phyloP scores from a whole-genome alignment of 257 asterid genomes.

The Lithospermum erythrorhizon region DNA sequence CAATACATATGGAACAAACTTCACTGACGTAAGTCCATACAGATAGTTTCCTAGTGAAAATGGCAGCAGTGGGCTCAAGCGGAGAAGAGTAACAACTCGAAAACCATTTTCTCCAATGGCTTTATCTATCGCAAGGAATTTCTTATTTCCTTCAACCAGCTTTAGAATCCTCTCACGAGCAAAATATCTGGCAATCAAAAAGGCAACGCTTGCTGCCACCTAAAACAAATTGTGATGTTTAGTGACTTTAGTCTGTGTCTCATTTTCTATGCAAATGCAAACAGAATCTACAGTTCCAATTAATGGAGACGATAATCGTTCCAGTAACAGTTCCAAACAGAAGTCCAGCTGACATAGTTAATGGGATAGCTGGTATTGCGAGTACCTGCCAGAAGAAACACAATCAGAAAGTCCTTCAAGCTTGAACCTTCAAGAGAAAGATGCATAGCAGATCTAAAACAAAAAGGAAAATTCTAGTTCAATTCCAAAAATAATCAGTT shows the following conservation, averaged over 20 bases:
- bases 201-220: slow-evolving; percentile 90
- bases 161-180: slow-evolving; percentile 96
- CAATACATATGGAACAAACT: slow-evolving; percentile 78
- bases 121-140: slow-evolving; percentile 90
- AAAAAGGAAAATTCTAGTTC: neutral
- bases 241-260: too few species aligned
- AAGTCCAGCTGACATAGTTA: slow-evolving; percentile 98
- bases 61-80: slow-evolving; percentile 95
- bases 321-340: slow-evolving; percentile 79
- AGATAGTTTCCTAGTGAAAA: slow-evolving; percentile 93
- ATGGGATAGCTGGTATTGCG: slow-evolving; percentile 90
- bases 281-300: slow-evolving; percentile 75
- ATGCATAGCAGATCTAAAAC: neutral
- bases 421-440: neutral
- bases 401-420: neutral
- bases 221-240: slow-evolving; percentile 22
- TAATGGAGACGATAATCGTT: slow-evolving; percentile 76
- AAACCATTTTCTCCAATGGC: slow-evolving; percentile 97
- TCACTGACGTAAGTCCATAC: slow-evolving; percentile 89
- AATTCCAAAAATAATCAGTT: neutral
- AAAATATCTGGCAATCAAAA: slow-evolving; percentile 93
- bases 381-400: slow-evolving; percentile 48
- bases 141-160: slow-evolving; percentile 91
- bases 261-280: slow-evolving; percentile 5
- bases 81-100: slow-evolving; percentile 91